Evolutionary conservation across 805 yeast species (phyloP), one percentile per base, ranked within the genome.

Genomic region (Yarrowia sp.): DNA sequence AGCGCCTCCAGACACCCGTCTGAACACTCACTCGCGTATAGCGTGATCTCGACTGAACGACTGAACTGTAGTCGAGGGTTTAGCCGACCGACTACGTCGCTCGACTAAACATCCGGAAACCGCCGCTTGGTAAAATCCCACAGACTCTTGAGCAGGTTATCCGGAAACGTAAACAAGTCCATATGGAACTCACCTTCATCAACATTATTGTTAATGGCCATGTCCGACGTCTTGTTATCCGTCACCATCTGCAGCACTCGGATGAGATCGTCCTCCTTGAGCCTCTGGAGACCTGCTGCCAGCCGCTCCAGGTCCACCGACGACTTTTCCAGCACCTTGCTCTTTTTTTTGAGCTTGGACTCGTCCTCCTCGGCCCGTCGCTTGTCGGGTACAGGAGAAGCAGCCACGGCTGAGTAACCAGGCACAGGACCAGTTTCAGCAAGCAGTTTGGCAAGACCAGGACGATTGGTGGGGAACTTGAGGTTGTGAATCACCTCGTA

Each of bases 221-320:
- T 93, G 57, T 93, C 98, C 50, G 90, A 85, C 5, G 98, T 91
- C 74, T 90, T 85, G 78, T 95, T 95, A 75, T 93, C 98, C 48
- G 96, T 92, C 44, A 93, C 95, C 97, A 93, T 92, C 77, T 93
- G 98, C 65, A 93, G 98, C 57, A 95, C 95, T 38, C 92, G 96
- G 60, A 95, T 84, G 70, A 93, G 81, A 76, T 95, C 98, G 74
- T 95, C 98, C 77, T 93, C 98, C 66, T 82, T 86, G 69, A 93
- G 81, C 76, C 90, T 90, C 63, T 96, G 90, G 71, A 93, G 82
- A 2, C 95, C 93, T 67, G 88, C 90, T 6, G 98, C 97, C 72
- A 93, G 83, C 73, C 87, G 87, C 74, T 93, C 99, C 70, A 95
- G 81, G 74, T 93, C 98, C 38, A 95, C 87, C 39, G 84, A 77